Base-by-base conservation (phyloP, 345 rosid species). In the Limnanthes douglasii region DNA sequence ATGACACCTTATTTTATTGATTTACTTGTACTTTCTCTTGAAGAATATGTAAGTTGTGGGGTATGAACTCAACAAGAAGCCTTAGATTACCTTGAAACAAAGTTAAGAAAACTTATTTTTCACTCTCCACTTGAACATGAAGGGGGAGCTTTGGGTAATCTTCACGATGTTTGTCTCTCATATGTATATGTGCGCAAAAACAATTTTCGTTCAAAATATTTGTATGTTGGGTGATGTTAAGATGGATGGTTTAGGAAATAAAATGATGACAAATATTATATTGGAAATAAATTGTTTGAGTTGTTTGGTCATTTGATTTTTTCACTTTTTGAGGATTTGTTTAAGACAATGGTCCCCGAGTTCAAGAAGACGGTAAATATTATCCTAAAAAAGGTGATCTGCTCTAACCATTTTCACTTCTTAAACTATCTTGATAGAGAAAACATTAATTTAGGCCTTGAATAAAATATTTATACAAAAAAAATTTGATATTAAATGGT, bases 251-350 rank as follows among this genome's bases (percentile, higher is more conserved):
- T 75, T 95, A 88, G 51, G 95, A 93, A 48, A 61, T 83, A 88
- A 62, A 95, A 88, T 68, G 95, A 88, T 83, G 97, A 88, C 69
- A 88, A 83, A 93, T n/a, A n/a, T n/a, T 88, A 88, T 48, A 93
- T 83, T 46, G 97, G 97, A 29, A 88, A 88, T 66, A 88, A 88
- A 66, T 65, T 95, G 21, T 53, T 88, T 64, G 97, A 83, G 69
- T 50, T 88, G 46, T 88, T 86, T 18, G 97, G 97, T 48, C 97
- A 83, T 35, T 48, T 88, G 43, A 75, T 88, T 20, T 83, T 93
- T 54, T 63, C 83, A 48, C 86, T 83, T 29, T 88, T 88, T 64
- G 97, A 88, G 95, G 97, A 88, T 72, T 68, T 83, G 48, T 88
- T 88, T 54, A 83, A 88, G 72, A 69, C 90, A 4, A 71, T 75